Conservation (phyloP, 805 yeast genomes). For the Yamadazyma philogaea region DNA sequence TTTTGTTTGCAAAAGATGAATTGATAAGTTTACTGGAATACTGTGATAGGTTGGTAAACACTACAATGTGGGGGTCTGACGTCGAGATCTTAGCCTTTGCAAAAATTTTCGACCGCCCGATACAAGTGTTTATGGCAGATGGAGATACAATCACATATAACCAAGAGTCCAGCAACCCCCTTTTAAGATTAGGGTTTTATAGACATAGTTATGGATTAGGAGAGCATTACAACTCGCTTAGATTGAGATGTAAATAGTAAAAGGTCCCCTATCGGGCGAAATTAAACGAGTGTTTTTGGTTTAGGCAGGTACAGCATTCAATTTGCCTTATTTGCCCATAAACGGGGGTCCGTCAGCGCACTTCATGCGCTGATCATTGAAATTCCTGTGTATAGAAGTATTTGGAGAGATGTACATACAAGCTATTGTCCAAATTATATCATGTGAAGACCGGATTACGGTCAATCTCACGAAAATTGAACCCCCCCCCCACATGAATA, state of each 20-base stretch:
- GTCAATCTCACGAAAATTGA: too few relatives aligned
- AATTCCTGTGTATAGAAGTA: too few relatives aligned
- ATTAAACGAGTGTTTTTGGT: too few relatives aligned
- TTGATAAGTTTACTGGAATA: constrained; percentile 66
- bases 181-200: constrained; percentile 72
- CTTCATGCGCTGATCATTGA: too few relatives aligned
- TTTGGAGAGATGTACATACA: too few relatives aligned
- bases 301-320: too few relatives aligned
- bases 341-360: too few relatives aligned
- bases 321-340: too few relatives aligned
- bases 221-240: constrained; percentile 84
- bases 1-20: constrained; percentile 63
- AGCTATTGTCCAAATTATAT: too few relatives aligned
- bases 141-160: constrained; percentile 63
- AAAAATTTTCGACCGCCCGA: constrained; percentile 64
- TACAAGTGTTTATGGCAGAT: constrained; percentile 77
- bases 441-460: too few relatives aligned
- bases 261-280: too few relatives aligned
- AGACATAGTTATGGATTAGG: constrained; percentile 87
- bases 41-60: constrained; percentile 56
- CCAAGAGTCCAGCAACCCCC: constrained; percentile 50
- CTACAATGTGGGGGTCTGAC: constrained; percentile 94
- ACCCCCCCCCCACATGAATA: too few relatives aligned
- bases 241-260: constrained; percentile 11
- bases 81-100: constrained; percentile 83